phyloP scores from a whole-genome alignment of 2,329 filamentous ascomycete genomes.

The Akanthomyces muscarius region DNA sequence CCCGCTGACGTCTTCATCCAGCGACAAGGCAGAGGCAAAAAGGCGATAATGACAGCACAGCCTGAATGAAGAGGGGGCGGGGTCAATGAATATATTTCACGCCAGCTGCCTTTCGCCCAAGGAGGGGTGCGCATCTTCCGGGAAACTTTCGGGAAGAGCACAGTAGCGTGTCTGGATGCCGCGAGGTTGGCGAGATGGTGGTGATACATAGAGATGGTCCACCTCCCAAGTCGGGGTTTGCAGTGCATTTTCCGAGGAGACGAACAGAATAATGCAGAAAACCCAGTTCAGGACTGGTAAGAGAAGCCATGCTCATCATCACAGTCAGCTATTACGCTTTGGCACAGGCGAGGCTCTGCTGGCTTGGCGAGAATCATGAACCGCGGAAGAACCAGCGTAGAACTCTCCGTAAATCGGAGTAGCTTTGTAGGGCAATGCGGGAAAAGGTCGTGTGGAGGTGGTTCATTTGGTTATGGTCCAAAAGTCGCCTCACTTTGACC shows the following conservation, averaged over 20 bases:
- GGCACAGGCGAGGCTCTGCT: not conserved
- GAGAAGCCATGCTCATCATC: no score
- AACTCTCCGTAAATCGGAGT: slow-evolving; percentile 13
- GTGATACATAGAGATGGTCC: not conserved
- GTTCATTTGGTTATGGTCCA: not conserved
- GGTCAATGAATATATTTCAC: not conserved
- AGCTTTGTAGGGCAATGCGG: not conserved
- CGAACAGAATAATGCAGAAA: no score
- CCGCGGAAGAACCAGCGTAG: not conserved
- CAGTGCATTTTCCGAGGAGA: not conserved
- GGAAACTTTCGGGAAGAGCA: slow-evolving; percentile 3
- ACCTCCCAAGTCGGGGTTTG: not conserved
- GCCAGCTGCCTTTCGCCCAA: not conserved
- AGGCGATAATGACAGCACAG: not conserved
- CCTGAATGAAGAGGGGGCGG: not conserved
- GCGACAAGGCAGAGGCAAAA: not conserved
- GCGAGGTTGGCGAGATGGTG: not conserved
- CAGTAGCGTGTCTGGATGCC: not conserved
- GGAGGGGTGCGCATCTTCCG: not conserved
- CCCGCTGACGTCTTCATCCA: no score
- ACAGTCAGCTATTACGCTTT: not conserved
- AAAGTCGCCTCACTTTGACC: slow-evolving; percentile 17
- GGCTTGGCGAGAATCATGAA: not conserved
- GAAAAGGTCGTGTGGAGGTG: not conserved
- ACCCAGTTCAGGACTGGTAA: no score